A percentile compares a stretch with the other conserved stretches of the same genome.
Evolutionary conservation across 2,329 filamentous ascomycete genomes (phyloP).

Genomic region (Lasiodiplodia sp.): DNA sequence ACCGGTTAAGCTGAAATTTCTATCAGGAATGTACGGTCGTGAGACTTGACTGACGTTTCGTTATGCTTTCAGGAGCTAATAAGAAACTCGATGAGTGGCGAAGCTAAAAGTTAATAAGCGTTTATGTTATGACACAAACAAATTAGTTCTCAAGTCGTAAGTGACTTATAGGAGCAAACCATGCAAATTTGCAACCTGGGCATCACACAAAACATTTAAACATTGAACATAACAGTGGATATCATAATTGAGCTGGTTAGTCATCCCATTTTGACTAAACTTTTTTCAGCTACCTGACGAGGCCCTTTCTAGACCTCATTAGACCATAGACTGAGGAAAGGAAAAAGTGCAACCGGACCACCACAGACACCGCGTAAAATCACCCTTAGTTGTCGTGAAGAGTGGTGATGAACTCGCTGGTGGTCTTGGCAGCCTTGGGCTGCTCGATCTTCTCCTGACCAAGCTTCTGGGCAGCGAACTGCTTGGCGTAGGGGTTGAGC

Average conservation of each 20-base stretch:
- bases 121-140: neutral
- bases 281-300: conserved; percentile 27
- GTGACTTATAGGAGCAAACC: neutral
- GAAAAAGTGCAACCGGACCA: conserved; percentile 17
- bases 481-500: conserved; percentile 96
- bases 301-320: conserved; percentile 6
- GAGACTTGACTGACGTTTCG: too few species aligned
- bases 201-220: neutral
- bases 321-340: conserved; percentile 26
- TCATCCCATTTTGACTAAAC: conserved; percentile 28
- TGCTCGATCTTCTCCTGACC: conserved; percentile 72
- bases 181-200: neutral
- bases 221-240: conserved; percentile 13
- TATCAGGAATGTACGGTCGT: too few species aligned
- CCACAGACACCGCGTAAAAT: conserved; percentile 25
- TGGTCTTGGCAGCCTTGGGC: conserved; percentile 66
- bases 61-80: too few species aligned
- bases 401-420: conserved; percentile 59
- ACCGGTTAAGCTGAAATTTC: neutral
- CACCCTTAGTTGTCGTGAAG: conserved; percentile 57
- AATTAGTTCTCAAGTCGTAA: neutral
- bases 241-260: conserved; percentile 29
- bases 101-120: neutral
- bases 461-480: conserved; percentile 86
- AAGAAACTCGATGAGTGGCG: too few species aligned